These are phyloP conservation scores for Mimosa pudica DNA, from an alignment of 306 rosid genomes.

Conservation along the genomic window DNA sequence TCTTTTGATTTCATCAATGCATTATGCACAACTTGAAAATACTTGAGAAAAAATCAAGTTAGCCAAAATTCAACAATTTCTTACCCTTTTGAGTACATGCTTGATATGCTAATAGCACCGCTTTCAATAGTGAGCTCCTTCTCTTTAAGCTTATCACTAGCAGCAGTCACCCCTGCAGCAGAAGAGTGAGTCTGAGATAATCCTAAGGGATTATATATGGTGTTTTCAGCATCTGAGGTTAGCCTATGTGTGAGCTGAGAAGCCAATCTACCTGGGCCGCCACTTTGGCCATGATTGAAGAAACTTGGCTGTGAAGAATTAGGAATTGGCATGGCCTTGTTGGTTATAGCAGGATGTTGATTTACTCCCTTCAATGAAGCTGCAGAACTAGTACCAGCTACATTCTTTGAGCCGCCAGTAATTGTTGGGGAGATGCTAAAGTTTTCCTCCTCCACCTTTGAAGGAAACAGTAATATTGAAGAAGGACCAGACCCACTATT, in stretches of 20 bases:
- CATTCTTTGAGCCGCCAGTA: conserved; percentile 52
- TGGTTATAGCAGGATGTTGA: conserved; percentile 55
- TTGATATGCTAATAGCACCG: conserved; percentile 88
- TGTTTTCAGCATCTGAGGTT: conserved; percentile 57
- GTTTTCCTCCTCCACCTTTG: conserved; percentile 63
- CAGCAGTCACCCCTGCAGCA: conserved; percentile 41
- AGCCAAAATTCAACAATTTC: conserved; percentile 33
- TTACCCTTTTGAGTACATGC: conserved; percentile 91
- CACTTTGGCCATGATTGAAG: conserved; percentile 47
- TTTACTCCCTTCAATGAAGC: conserved; percentile 60
- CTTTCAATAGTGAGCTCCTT: conserved; percentile 81
- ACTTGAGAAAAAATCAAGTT: neutral
- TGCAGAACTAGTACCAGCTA: conserved; percentile 62
- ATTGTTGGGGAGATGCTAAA: conserved; percentile 48
- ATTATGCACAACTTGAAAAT: conserved; percentile 5
- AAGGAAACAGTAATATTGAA: conserved; percentile 63
- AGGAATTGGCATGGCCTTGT: conserved; percentile 56
- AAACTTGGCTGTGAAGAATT: conserved; percentile 59
- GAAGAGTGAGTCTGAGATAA: conserved; percentile 46
- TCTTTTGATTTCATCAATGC: neutral
- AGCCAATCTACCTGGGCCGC: conserved; percentile 45
- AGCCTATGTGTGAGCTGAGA: conserved; percentile 56
- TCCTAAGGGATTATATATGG: conserved; percentile 47
- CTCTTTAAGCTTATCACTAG: conserved; percentile 74
- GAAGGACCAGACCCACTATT: conserved; percentile 59